Percentiles rank a stretch among this genome's conserved stretches.
These are phyloP conservation scores for Phytomonas francai DNA, from an alignment of 208 protist genomes.

Conservation along the genomic window DNA sequence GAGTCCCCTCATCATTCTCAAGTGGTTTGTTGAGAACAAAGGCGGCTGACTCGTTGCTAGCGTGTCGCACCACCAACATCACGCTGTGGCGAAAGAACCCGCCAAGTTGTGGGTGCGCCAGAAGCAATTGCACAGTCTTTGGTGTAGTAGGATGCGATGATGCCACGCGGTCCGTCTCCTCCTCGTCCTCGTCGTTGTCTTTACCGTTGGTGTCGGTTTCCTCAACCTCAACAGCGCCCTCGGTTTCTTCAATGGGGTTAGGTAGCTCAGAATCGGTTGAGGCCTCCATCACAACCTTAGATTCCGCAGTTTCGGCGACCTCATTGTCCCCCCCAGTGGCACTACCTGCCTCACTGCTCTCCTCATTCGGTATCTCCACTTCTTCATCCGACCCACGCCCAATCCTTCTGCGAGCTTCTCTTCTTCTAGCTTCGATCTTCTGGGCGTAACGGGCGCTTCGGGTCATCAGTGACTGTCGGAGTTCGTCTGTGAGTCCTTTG, in stretches of 20 bases:
- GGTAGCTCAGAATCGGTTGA: neutral
- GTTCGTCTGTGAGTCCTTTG: constrained; percentile 36
- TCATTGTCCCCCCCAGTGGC: neutral
- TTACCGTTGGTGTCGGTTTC: neutral
- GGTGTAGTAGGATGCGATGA: constrained; percentile 15
- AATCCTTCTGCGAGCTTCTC: constrained; percentile 5
- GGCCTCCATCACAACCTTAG: neutral
- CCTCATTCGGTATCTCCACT: neutral
- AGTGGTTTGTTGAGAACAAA: constrained; percentile 73
- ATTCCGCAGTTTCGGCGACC: constrained; percentile 10
- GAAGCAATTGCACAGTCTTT: constrained; percentile 52
- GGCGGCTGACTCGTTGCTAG: constrained; percentile 49
- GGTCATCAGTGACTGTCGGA: constrained; percentile 19
- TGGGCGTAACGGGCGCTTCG: constrained; percentile 4
- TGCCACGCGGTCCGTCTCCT: constrained; percentile 13
- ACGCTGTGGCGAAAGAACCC: constrained; percentile 66
- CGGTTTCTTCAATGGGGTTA: constrained; percentile 17
- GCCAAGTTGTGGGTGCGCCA: constrained; percentile 58
- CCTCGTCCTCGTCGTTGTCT: constrained; percentile 11
- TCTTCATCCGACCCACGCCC: neutral
- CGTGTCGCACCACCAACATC: constrained; percentile 57
- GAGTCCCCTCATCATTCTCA: constrained; percentile 32
- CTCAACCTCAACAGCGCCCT: neutral
- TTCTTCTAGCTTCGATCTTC: constrained; percentile 11
- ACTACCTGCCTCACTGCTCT: neutral